Evolutionary conservation across 129 eudicot genomes (phyloP).

Genomic region (Tagetes erecta): DNA sequence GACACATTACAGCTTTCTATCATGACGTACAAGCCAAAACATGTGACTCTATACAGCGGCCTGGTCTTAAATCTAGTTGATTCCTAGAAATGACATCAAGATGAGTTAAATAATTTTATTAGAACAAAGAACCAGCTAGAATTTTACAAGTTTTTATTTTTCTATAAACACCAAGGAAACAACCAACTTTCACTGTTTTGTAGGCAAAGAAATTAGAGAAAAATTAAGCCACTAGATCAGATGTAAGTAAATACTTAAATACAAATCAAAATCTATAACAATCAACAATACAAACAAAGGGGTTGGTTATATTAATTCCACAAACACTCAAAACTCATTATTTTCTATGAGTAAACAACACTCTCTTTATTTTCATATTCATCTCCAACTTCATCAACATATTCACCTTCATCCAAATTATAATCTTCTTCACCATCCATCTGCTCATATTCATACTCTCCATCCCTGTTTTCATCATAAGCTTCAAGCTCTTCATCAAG

Average conservation of each 20-base stretch:
- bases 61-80: no score
- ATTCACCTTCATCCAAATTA: slow-evolving; percentile 50
- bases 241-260: slow-evolving; percentile 19
- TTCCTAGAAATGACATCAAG: no score
- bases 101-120: no score
- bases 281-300: slow-evolving; percentile 19
- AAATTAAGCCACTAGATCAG: slow-evolving; percentile 20
- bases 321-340: slow-evolving; percentile 24
- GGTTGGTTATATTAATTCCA: background rate
- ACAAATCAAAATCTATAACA: slow-evolving; percentile 34
- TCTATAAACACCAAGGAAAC: background rate
- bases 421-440: slow-evolving; percentile 64
- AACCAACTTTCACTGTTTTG: background rate
- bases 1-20: no score
- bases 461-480: slow-evolving; percentile 56
- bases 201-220: slow-evolving; percentile 14
- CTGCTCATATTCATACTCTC: slow-evolving; percentile 66
- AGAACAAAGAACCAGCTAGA: no score
- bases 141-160: no score
- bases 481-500: slow-evolving; percentile 57
- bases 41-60: no score
- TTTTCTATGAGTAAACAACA: slow-evolving; percentile 35
- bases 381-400: slow-evolving; percentile 39
- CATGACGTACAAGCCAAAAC: no score
- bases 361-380: slow-evolving; percentile 43